These are phyloP conservation scores for Penicillium mononematosum DNA, from an alignment of 495 filamentous ascomycete genomes.

Conservation along the genomic window DNA sequence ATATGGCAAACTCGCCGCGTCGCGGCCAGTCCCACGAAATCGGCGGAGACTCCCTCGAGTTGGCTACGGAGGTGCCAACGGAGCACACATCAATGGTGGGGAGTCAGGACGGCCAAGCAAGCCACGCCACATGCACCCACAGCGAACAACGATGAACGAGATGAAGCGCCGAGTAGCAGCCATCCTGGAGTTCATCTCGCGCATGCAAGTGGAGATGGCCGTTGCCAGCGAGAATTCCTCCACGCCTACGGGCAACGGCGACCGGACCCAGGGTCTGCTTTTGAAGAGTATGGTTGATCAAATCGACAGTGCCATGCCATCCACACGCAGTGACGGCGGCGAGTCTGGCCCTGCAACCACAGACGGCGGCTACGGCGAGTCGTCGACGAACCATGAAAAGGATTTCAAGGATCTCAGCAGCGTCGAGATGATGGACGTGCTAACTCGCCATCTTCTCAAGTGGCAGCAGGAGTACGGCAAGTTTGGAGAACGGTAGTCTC, in stretches of 20 bases:
- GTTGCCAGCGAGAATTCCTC: constrained; percentile 43
- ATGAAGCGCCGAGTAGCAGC: constrained; percentile 82
- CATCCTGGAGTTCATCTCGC: constrained; percentile 86
- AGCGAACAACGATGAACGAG: constrained; percentile 77
- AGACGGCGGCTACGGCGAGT: constrained; percentile 30
- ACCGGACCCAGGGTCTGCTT: constrained; percentile 37
- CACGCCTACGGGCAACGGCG: constrained; percentile 39
- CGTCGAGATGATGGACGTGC: constrained; percentile 78
- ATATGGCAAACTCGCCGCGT: constrained; percentile 53
- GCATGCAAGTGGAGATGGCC: constrained; percentile 88
- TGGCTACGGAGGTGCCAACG: constrained; percentile 34
- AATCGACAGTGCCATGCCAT: constrained; percentile 32
- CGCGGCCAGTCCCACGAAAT: constrained; percentile 66
- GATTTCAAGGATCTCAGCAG: constrained; percentile 68
- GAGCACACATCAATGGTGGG: constrained; percentile 40
- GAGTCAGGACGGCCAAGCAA: constrained; percentile 58
- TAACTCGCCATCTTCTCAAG: constrained; percentile 71
- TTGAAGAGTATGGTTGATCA: constrained; percentile 39
- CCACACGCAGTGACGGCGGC: constrained; percentile 29
- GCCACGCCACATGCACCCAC: constrained; percentile 52
- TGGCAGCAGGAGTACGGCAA: constrained; percentile 69
- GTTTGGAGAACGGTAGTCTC: constrained; percentile 48
- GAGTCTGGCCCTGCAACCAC: constrained; percentile 34
- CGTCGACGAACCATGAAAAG: constrained; percentile 33
- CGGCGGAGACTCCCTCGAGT: constrained; percentile 45